These are phyloP conservation scores for Beauveria medogensis DNA, from an alignment of 2,329 filamentous ascomycete species.

Conservation along the genomic window DNA sequence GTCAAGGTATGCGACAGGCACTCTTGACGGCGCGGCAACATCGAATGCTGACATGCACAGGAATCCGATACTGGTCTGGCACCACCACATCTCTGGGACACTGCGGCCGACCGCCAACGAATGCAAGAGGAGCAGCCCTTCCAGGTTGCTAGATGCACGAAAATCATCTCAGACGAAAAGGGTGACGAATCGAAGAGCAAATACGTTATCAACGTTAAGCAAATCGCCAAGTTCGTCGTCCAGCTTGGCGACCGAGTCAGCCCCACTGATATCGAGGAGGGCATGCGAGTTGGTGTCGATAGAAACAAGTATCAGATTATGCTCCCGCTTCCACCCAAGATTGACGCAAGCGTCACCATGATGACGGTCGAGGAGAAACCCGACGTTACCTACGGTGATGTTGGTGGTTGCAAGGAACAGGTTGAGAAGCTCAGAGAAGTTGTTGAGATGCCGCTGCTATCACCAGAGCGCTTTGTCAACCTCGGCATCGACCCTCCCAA, in stretches of 20 bases:
- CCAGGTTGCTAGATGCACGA: conserved; percentile 95
- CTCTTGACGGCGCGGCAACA: conserved; percentile 14
- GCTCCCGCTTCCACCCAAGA: conserved; percentile 91
- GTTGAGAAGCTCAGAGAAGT: conserved; percentile 98
- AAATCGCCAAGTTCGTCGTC: conserved; percentile 98
- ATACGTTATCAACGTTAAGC: conserved; percentile 99
- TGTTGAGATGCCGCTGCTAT: conserved; percentile 95
- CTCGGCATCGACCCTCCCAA: conserved; percentile 99
- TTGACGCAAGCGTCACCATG: conserved; percentile 98
- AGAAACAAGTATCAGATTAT: conserved; percentile 99
- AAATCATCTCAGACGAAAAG: conserved; percentile 96
- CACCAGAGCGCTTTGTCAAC: conserved; percentile 93
- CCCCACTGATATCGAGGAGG: conserved; percentile 98
- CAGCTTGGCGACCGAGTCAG: conserved; percentile 94
- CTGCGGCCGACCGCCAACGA: conserved; percentile 93
- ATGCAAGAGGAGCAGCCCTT: conserved; percentile 98
- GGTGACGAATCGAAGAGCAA: conserved; percentile 94
- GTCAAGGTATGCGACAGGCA: conserved; percentile 50
- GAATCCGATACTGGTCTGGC: conserved; percentile 98
- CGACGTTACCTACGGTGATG: conserved; percentile 97
- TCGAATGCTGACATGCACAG: conserved; percentile 32
- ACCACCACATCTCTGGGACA: conserved; percentile 97
- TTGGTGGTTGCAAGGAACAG: conserved; percentile 98
- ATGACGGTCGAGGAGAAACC: conserved; percentile 99
- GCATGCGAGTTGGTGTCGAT: conserved; percentile 97